A percentile compares a stretch with the other conserved stretches of the same genome.
phyloP scores from a whole-genome alignment of 768 basidiomycete species.

The Mycena vulgaris region DNA sequence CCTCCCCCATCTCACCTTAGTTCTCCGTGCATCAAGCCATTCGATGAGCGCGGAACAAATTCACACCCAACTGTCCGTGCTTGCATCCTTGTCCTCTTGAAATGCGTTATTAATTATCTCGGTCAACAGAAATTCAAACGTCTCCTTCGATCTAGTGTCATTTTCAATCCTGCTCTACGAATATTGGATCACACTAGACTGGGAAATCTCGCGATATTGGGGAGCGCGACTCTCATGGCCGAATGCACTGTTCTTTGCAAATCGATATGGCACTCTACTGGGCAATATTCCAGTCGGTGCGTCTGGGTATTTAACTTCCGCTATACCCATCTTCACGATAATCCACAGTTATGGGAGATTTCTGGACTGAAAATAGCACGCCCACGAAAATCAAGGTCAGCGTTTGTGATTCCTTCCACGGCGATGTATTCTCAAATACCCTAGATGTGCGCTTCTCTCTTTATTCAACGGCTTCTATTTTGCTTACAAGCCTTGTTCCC shows the following conservation, averaged over 20 bases:
- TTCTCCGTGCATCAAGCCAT: not conserved
- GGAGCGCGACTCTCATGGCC: not conserved
- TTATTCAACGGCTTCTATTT: no score
- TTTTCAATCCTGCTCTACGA: conserved; percentile 26
- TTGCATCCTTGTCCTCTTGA: no score
- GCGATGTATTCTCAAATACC: no score
- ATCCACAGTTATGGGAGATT: no score
- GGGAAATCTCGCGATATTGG: conserved; percentile 23
- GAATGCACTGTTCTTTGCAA: conserved; percentile 19
- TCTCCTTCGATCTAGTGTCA: conserved; percentile 6
- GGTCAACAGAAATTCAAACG: conserved; percentile 7
- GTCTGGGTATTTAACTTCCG: no score
- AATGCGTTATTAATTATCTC: not conserved
- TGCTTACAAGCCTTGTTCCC: no score
- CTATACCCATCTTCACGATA: no score
- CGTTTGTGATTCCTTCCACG: no score
- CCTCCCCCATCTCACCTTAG: no score
- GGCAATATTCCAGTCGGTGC: conserved; percentile 22
- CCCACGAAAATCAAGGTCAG: no score
- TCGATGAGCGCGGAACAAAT: conserved; percentile 17
- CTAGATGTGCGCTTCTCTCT: no score
- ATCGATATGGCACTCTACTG: conserved; percentile 20
- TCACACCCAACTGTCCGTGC: conserved; percentile 24
- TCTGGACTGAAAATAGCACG: no score
- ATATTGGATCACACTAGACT: conserved; percentile 19